phyloP scores from a whole-genome alignment of 108 stramenopile species.

The Aurantiochytrium sp. region DNA sequence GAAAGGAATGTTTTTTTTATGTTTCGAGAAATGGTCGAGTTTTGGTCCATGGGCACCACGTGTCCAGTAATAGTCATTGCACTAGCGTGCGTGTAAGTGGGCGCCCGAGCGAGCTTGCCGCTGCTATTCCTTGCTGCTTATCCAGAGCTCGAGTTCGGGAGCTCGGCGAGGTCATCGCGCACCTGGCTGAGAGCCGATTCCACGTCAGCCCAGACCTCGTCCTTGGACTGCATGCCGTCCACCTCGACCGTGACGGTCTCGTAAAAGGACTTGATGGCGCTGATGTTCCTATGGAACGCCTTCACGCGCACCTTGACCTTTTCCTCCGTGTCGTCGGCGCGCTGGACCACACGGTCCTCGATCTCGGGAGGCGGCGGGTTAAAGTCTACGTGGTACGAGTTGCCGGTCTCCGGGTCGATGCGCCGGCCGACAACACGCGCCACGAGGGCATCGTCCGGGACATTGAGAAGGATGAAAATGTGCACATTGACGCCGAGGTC shows the following conservation, averaged over 20 bases:
- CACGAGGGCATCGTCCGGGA: constrained; percentile 84
- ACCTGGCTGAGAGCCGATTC: constrained; percentile 45
- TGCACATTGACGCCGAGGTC: constrained; percentile 73
- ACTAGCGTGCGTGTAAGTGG: too few species aligned
- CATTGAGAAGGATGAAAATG: constrained; percentile 84
- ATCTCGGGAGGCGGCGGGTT: constrained; percentile 77
- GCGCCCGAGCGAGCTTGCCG: too few species aligned
- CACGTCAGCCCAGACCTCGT: constrained; percentile 76
- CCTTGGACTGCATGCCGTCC: constrained; percentile 86
- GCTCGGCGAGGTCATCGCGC: background rate
- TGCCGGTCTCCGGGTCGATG: constrained; percentile 87
- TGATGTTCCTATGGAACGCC: constrained; percentile 84
- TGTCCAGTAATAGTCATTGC: too few species aligned
- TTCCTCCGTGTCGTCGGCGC: constrained; percentile 93
- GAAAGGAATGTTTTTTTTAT: too few species aligned
- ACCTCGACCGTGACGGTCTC: constrained; percentile 69
- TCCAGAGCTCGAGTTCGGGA: too few species aligned
- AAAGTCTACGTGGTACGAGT: constrained; percentile 91
- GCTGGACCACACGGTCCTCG: constrained; percentile 64
- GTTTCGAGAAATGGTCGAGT: too few species aligned
- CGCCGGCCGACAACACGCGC: constrained; percentile 89
- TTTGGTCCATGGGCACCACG: too few species aligned
- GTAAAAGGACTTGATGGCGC: constrained; percentile 90
- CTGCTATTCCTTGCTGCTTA: too few species aligned
- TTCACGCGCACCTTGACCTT: constrained; percentile 82